phyloP scores from a whole-genome alignment of 768 basidiomycete genomes.

The Hortiboletus campestris region DNA sequence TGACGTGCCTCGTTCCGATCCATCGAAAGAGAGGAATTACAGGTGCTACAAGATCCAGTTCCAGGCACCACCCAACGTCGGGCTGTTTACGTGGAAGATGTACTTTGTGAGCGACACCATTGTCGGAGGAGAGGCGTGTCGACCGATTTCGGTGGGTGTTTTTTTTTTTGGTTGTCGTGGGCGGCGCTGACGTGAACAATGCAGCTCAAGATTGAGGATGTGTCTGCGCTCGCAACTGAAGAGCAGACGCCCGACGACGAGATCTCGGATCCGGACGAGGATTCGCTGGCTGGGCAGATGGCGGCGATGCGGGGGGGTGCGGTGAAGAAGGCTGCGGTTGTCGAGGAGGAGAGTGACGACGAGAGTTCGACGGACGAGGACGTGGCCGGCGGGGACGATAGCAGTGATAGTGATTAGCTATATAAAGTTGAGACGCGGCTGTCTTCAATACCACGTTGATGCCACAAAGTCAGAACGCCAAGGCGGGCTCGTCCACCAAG shows the following conservation, averaged over 20 bases:
- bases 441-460: neutral
- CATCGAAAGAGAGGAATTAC: slow-evolving; percentile 53
- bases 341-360: slow-evolving; percentile 36
- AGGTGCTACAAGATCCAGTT: slow-evolving; percentile 90
- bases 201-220: slow-evolving; percentile 83
- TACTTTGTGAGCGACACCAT: slow-evolving; percentile 87
- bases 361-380: slow-evolving; percentile 35
- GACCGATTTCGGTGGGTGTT: slow-evolving; percentile 66
- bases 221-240: slow-evolving; percentile 52
- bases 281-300: slow-evolving; percentile 96
- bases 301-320: slow-evolving; percentile 87
- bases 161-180: neutral
- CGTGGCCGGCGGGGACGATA: slow-evolving; percentile 23
- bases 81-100: slow-evolving; percentile 86
- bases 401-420: slow-evolving; percentile 27
- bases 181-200: slow-evolving; percentile 5
- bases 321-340: slow-evolving; percentile 62
- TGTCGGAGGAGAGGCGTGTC: slow-evolving; percentile 73
- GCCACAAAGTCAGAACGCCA: slow-evolving; percentile 4
- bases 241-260: slow-evolving; percentile 79
- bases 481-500: slow-evolving; percentile 11
- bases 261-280: slow-evolving; percentile 98
- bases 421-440: neutral
- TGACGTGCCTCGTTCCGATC: slow-evolving; percentile 69
- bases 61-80: slow-evolving; percentile 85